Percentiles rank a stretch among this genome's conserved stretches.
Conservation (phyloP, 495 filamentous ascomycete genomes). For the Penicillium cosmopolitanum region DNA sequence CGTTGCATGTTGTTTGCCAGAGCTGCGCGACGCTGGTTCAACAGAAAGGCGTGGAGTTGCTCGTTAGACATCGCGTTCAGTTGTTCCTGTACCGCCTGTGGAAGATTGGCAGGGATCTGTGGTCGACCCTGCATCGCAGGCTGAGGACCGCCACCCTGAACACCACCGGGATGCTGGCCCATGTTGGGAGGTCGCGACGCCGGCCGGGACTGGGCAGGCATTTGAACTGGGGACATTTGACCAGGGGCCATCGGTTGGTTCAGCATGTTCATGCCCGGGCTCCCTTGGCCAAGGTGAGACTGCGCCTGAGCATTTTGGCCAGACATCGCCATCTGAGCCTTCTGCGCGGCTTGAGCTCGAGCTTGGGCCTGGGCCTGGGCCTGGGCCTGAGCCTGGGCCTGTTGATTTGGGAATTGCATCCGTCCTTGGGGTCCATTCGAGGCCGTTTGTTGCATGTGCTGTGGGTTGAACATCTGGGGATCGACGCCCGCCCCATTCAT, state of each 20-base stretch:
- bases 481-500: slow-evolving; percentile 43
- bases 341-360: slow-evolving; percentile 50
- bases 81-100: slow-evolving; percentile 41
- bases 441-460: slow-evolving; percentile 43
- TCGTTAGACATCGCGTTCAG: slow-evolving; percentile 38
- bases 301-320: slow-evolving; percentile 45
- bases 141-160: slow-evolving; percentile 29
- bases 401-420: slow-evolving; percentile 39
- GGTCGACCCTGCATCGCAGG: slow-evolving; percentile 40
- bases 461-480: slow-evolving; percentile 46
- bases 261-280: slow-evolving; percentile 61
- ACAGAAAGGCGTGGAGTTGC: slow-evolving; percentile 38
- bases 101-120: slow-evolving; percentile 39
- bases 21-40: slow-evolving; percentile 40
- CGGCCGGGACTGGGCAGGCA: slow-evolving; percentile 41
- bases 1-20: slow-evolving; percentile 34
- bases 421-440: slow-evolving; percentile 46
- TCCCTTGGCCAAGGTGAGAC: slow-evolving; percentile 33
- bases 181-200: slow-evolving; percentile 41
- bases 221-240: slow-evolving; percentile 50
- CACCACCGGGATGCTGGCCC: slow-evolving; percentile 36
- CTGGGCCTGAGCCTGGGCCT: slow-evolving; percentile 43
- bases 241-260: slow-evolving; percentile 59
- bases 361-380: slow-evolving; percentile 44
- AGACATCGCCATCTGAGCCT: slow-evolving; percentile 52